Percentiles rank a stretch among this genome's conserved stretches.
These are phyloP conservation scores for Oryza brachyantha DNA, from an alignment of 176 grass and related monocot genomes.

Conservation along the genomic window DNA sequence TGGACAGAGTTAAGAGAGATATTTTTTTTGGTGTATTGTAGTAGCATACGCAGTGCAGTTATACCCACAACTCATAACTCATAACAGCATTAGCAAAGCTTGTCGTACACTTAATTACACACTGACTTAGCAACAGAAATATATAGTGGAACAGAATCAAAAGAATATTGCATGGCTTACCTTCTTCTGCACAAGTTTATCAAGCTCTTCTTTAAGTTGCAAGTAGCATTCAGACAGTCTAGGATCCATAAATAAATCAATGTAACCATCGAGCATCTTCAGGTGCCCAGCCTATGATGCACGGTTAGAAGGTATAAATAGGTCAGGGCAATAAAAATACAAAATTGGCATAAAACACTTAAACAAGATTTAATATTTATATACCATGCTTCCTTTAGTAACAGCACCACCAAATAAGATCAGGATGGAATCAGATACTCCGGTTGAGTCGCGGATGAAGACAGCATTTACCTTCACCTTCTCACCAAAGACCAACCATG, in stretches of 20 bases:
- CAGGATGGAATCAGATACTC: conserved; percentile 85
- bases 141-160: not conserved
- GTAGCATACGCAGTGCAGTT: not conserved
- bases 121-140: not conserved
- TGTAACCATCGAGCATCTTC: conserved; percentile 96
- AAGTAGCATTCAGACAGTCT: conserved; percentile 83
- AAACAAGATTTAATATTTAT: not conserved
- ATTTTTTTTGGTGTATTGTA: not conserved
- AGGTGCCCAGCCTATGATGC: conserved; percentile 69
- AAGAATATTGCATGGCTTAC: conserved; percentile 28
- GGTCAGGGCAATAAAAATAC: not conserved
- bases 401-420: conserved; percentile 87
- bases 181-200: conserved; percentile 90
- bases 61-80: not conserved
- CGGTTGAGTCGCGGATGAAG: conserved; percentile 91
- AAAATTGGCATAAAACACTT: conserved; percentile 20
- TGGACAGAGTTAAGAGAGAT: not conserved
- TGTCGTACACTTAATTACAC: not conserved
- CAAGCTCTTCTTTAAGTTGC: conserved; percentile 82
- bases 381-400: conserved; percentile 68
- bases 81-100: not conserved
- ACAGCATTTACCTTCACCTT: conserved; percentile 95
- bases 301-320: conserved; percentile 13
- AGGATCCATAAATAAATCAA: conserved; percentile 98
- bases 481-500: conserved; percentile 95